Percentiles rank a stretch among this genome's conserved stretches.
phyloP scores from a whole-genome alignment of 495 filamentous ascomycete genomes.

The Aspergillus sparsus region DNA sequence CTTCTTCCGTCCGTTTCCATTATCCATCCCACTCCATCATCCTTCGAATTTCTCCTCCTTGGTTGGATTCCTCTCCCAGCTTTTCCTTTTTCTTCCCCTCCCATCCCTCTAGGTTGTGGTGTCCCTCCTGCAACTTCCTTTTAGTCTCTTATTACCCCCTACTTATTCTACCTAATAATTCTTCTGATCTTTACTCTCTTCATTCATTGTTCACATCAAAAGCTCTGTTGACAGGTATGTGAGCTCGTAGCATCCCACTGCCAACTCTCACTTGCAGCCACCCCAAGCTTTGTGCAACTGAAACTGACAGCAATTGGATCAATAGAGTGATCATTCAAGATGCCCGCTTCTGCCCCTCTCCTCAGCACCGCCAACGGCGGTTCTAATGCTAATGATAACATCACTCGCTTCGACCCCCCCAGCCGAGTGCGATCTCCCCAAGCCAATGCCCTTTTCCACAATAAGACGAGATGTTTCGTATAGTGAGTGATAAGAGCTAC shows the following conservation, averaged over 20 bases:
- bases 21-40: constrained; percentile 26
- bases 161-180: constrained; percentile 28
- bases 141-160: constrained; percentile 10
- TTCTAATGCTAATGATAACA: constrained; percentile 91
- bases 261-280: neutral
- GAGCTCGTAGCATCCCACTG: constrained; percentile 1
- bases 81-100: constrained; percentile 22
- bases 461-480: constrained; percentile 99
- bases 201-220: constrained; percentile 11
- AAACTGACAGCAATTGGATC: constrained; percentile 12
- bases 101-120: constrained; percentile 13
- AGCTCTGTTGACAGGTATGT: constrained; percentile 31
- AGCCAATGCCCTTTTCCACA: constrained; percentile 90
- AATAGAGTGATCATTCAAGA: constrained; percentile 37
- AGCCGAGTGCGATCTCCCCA: constrained; percentile 88
- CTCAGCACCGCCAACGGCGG: constrained; percentile 43
- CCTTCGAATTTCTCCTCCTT: constrained; percentile 25
- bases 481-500: constrained; percentile 61
- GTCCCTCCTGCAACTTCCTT: constrained; percentile 14
- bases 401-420: constrained; percentile 91
- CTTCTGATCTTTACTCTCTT: constrained; percentile 8
- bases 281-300: neutral
- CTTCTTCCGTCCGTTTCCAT: neutral
- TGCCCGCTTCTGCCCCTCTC: constrained; percentile 49
- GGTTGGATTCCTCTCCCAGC: constrained; percentile 24